phyloP scores from a whole-genome alignment of 2,329 filamentous ascomycete genomes.

The Neonectria ditissima region DNA sequence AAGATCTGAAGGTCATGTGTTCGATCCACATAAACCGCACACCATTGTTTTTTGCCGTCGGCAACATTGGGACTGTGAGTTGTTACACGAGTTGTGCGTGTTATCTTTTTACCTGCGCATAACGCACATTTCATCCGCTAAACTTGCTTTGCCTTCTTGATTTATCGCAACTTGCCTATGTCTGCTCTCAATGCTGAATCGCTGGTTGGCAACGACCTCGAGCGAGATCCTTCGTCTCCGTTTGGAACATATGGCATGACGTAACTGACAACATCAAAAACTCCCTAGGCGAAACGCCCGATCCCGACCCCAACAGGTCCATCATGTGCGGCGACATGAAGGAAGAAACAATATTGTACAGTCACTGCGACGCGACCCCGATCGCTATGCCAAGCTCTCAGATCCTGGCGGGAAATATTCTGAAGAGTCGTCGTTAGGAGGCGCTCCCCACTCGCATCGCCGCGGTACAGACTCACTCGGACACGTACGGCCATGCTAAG shows the following conservation, averaged over 20 bases:
- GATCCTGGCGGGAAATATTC: slow-evolving; percentile 72
- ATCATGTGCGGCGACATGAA: slow-evolving; percentile 64
- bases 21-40: slow-evolving; percentile 48
- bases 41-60: slow-evolving; percentile 27
- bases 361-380: slow-evolving; percentile 72
- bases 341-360: slow-evolving; percentile 73
- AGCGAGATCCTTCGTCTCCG: slow-evolving; percentile 73
- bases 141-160: background rate
- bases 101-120: background rate
- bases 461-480: slow-evolving; percentile 49
- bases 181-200: background rate
- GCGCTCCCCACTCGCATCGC: too few species aligned
- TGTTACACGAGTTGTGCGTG: background rate
- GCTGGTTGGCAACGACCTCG: slow-evolving; percentile 60
- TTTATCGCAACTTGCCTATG: background rate
- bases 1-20: slow-evolving; percentile 49
- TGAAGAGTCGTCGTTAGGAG: slow-evolving; percentile 39
- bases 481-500: slow-evolving; percentile 73
- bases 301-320: slow-evolving; percentile 58
- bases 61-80: too few species aligned
- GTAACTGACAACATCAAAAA: slow-evolving; percentile 71
- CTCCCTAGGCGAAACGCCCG: slow-evolving; percentile 70
- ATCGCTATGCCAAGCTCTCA: slow-evolving; percentile 71
- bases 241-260: too few species aligned
- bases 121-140: too few species aligned